Evolutionary conservation across 176 grass and related monocot species (phyloP).

Genomic region (Aechmea fasciata): DNA sequence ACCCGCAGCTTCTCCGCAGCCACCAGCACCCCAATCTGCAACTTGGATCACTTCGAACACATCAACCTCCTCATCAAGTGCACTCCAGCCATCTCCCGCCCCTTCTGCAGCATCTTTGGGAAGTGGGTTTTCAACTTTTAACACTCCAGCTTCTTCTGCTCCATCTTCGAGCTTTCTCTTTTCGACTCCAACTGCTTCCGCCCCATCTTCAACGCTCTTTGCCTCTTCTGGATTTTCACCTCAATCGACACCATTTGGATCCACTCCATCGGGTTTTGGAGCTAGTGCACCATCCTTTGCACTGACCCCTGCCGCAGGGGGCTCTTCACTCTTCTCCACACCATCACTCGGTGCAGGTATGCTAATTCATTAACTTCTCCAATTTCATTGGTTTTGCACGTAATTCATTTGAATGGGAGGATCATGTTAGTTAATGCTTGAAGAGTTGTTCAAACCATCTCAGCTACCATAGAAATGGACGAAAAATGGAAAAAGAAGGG

Average conservation of each 20-base stretch:
- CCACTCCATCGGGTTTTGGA: constrained; percentile 63
- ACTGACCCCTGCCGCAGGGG: constrained; percentile 38
- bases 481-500: too few species aligned
- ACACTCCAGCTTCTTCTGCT: constrained; percentile 46
- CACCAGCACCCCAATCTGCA: constrained; percentile 11
- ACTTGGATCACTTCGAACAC: neutral
- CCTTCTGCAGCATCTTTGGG: constrained; percentile 32
- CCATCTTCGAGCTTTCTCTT: constrained; percentile 53
- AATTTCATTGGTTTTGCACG: neutral
- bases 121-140: constrained; percentile 38
- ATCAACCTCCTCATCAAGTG: constrained; percentile 18
- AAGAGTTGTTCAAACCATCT: too few species aligned
- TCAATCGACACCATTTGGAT: constrained; percentile 70
- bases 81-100: constrained; percentile 30
- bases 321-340: constrained; percentile 61
- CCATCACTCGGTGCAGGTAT: constrained; percentile 51
- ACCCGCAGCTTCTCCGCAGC: constrained; percentile 38
- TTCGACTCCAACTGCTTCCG: constrained; percentile 57
- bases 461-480: too few species aligned
- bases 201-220: constrained; percentile 55
- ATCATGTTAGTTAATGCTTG: too few species aligned
- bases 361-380: neutral
- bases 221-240: constrained; percentile 42
- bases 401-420: neutral
- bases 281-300: constrained; percentile 31